Evolutionary conservation across 805 yeast species (phyloP).

Genomic region (Saccharomyces paradoxus): DNA sequence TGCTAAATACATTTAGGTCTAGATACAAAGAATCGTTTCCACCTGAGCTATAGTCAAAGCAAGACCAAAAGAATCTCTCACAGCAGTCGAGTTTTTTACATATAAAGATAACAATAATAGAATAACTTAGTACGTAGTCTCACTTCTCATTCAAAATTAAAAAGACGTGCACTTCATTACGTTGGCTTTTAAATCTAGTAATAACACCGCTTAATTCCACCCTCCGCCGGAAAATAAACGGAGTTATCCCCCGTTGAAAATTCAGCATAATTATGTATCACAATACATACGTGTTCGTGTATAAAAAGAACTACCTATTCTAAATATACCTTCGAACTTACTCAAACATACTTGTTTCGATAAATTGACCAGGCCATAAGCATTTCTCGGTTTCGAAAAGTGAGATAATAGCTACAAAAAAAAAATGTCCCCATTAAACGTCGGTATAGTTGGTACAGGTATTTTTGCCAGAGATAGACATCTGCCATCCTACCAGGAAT

Average conservation of each 20-base stretch:
- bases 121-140: neutral
- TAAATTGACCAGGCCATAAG: neutral
- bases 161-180: neutral
- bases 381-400: neutral
- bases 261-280: neutral
- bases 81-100: neutral
- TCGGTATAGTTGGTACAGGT: constrained; percentile 73
- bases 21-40: neutral
- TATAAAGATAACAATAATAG: neutral
- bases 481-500: constrained; percentile 58
- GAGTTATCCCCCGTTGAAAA: neutral
- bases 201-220: neutral
- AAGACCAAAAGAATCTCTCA: neutral
- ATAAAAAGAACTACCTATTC: neutral
- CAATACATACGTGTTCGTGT: neutral
- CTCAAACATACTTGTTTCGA: neutral
- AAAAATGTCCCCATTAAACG: constrained; percentile 34
- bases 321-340: neutral
- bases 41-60: neutral
- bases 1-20: constrained; percentile 26
- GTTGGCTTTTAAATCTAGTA: neutral
- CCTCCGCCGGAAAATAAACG: neutral
- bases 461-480: constrained; percentile 83
- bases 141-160: neutral
- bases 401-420: neutral